phyloP scores from a whole-genome alignment of 2,329 filamentous ascomycete species.

The Xylariales sp. region DNA sequence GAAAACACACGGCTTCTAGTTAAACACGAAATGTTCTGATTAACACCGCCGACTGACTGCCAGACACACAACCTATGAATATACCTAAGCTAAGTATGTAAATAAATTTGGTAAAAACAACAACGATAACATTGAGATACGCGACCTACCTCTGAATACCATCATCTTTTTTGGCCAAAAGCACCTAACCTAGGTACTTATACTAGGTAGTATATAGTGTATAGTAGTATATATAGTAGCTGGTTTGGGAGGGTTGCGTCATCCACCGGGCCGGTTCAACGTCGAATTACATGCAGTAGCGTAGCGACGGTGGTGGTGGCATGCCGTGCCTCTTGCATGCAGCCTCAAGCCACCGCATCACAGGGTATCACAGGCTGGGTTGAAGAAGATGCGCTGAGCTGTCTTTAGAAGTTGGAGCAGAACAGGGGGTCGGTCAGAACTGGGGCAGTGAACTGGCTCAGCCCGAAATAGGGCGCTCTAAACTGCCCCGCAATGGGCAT shows the following conservation, averaged over 20 bases:
- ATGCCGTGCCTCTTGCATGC: background rate
- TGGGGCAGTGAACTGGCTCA: slow-evolving; percentile 15
- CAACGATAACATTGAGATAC: too few species aligned
- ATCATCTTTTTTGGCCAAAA: too few species aligned
- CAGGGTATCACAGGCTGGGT: slow-evolving; percentile 1
- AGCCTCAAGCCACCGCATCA: slow-evolving; percentile 31
- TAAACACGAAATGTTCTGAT: too few species aligned
- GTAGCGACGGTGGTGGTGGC: slow-evolving; percentile 7
- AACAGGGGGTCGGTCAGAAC: too few species aligned
- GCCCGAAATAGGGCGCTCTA: slow-evolving; percentile 6
- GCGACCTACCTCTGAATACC: too few species aligned
- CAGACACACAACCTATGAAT: background rate
- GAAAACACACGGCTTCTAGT: too few species aligned
- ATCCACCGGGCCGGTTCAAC: background rate
- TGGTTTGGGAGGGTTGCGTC: slow-evolving; percentile 11
- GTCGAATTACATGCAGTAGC: slow-evolving; percentile 21
- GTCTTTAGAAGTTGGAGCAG: too few species aligned
- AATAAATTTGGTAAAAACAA: too few species aligned
- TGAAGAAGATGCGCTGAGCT: background rate
- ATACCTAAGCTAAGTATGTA: background rate
- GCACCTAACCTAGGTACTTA: background rate
- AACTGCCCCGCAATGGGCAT: slow-evolving; percentile 20
- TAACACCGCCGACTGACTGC: too few species aligned
- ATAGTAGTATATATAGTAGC: background rate
- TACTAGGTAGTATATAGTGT: too few species aligned